Conservation (phyloP, 805 yeast genomes). For the Zygosaccharomyces siamensis region DNA sequence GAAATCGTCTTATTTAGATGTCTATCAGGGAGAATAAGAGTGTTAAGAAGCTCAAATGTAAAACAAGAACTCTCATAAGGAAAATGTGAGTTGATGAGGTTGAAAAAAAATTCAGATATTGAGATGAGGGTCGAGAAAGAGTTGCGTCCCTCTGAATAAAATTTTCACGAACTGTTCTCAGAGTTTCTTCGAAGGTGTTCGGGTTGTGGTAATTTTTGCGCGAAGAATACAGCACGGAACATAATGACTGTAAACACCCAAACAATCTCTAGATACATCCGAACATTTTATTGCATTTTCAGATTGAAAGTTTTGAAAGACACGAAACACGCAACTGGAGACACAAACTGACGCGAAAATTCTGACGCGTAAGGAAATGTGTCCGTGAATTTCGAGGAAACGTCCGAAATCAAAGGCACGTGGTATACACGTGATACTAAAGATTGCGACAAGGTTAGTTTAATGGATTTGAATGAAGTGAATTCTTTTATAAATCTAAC, state of each 20-base stretch:
- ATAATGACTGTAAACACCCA: conserved; percentile 9
- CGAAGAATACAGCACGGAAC: conserved; percentile 20
- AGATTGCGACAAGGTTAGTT: too few species aligned
- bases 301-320: neutral
- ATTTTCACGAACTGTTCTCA: conserved; percentile 26
- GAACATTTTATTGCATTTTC: conserved; percentile 2
- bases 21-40: neutral
- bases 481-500: too few species aligned
- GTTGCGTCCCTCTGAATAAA: neutral
- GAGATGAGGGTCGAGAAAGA: conserved; percentile 1
- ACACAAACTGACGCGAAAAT: neutral
- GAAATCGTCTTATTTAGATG: neutral
- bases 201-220: conserved; percentile 9
- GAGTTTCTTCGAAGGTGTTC: conserved; percentile 20
- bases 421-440: too few species aligned
- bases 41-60: neutral
- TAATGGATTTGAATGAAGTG: too few species aligned
- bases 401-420: neutral
- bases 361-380: too few species aligned
- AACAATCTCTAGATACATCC: conserved; percentile 4
- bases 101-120: neutral
- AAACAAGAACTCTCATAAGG: neutral
- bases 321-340: neutral
- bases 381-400: neutral
- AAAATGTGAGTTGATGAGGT: neutral